These are phyloP conservation scores for Letharia lupina DNA, from an alignment of 495 filamentous ascomycete species.

Conservation along the genomic window DNA sequence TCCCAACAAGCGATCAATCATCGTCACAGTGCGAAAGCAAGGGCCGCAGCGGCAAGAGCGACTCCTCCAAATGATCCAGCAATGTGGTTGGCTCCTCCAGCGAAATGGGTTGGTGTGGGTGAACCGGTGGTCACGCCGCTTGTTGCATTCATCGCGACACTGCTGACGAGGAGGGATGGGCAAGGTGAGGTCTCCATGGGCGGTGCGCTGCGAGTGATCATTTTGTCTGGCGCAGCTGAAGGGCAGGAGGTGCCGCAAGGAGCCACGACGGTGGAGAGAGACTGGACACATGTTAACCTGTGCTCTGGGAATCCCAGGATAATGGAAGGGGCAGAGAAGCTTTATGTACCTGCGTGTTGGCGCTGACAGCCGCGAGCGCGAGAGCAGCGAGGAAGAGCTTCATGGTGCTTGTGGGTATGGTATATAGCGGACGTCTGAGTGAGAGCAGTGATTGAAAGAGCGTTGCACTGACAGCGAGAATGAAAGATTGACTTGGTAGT, in stretches of 20 bases:
- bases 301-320: neutral
- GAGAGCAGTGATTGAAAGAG: slow-evolving; percentile 11
- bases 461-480: slow-evolving; percentile 1
- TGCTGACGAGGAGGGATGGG: slow-evolving; percentile 26
- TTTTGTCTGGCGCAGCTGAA: slow-evolving; percentile 21
- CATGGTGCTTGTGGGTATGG: slow-evolving; percentile 12
- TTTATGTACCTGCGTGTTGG: slow-evolving; percentile 19
- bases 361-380: slow-evolving; percentile 17
- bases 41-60: slow-evolving; percentile 5
- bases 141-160: slow-evolving; percentile 15
- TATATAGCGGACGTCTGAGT: neutral
- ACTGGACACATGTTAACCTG: neutral
- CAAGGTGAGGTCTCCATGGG: slow-evolving; percentile 23
- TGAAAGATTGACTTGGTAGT: slow-evolving; percentile 6
- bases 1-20: neutral
- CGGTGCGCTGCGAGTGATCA: slow-evolving; percentile 21
- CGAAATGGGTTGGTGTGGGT: slow-evolving; percentile 22
- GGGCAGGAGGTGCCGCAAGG: slow-evolving; percentile 26
- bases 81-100: slow-evolving; percentile 22
- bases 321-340: neutral
- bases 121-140: slow-evolving; percentile 8
- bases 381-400: slow-evolving; percentile 20
- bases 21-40: slow-evolving; percentile 8
- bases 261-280: slow-evolving; percentile 20
- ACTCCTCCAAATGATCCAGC: slow-evolving; percentile 18